Conservation (phyloP, 176 grass and related monocot genomes). For the Secale cereale region DNA sequence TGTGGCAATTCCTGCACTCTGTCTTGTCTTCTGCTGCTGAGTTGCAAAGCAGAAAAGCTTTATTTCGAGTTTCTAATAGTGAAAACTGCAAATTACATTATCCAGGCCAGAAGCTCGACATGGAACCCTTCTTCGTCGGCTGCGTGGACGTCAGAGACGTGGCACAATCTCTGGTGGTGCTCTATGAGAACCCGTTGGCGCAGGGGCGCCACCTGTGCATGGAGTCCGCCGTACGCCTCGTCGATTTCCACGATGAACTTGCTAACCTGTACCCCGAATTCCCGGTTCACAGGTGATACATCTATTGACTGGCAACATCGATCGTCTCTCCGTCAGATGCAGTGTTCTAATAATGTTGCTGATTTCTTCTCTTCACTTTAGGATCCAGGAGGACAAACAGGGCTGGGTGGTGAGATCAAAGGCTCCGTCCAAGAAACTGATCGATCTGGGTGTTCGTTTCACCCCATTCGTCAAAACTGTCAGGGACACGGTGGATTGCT, state of each 20-base stretch:
- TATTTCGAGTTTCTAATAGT: neutral
- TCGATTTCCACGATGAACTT: conserved; percentile 32
- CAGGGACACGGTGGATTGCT: conserved; percentile 40
- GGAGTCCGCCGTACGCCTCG: conserved; percentile 6
- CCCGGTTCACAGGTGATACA: conserved; percentile 34
- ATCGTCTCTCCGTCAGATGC: neutral
- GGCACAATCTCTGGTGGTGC: conserved; percentile 20
- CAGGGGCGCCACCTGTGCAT: conserved; percentile 56
- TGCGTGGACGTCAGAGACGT: conserved; percentile 55
- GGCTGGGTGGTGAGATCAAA: conserved; percentile 41
- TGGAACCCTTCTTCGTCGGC: conserved; percentile 25
- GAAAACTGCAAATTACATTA: neutral
- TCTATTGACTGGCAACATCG: neutral
- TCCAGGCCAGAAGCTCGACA: conserved; percentile 34
- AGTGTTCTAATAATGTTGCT: neutral
- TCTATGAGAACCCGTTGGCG: conserved; percentile 35
- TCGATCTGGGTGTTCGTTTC: conserved; percentile 47
- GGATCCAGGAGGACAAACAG: conserved; percentile 53
- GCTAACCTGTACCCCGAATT: conserved; percentile 47
- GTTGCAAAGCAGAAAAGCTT: neutral
- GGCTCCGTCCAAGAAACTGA: conserved; percentile 48
- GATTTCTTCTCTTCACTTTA: neutral
- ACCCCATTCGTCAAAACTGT: conserved; percentile 33
- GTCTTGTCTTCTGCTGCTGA: neutral
- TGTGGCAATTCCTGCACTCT: neutral